Conservation (phyloP, 345 rosid genomes). For the Jatropha curcas region DNA sequence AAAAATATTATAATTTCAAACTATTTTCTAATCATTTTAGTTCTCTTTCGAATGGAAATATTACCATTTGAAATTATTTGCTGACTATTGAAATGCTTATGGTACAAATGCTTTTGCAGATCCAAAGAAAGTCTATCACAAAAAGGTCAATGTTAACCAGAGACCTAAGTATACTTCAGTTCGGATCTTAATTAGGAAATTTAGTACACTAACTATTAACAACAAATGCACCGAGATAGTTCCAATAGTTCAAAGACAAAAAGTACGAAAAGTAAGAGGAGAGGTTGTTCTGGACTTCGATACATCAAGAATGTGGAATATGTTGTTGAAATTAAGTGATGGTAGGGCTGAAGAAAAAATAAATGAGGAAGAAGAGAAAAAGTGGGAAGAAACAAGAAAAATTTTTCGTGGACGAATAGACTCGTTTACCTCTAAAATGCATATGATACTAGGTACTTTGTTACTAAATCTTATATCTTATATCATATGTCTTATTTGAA, state of each 20-base stretch:
- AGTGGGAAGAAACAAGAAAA: constrained; percentile 41
- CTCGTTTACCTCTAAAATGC: constrained; percentile 38
- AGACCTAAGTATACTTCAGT: not conserved
- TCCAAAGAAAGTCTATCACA: not conserved
- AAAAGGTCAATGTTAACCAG: not conserved
- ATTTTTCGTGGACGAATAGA: constrained; percentile 30
- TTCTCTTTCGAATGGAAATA: not conserved
- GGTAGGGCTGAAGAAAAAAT: constrained; percentile 6
- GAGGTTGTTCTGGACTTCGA: constrained; percentile 41
- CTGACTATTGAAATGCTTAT: not conserved
- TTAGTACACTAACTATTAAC: too few species aligned
- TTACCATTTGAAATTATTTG: not conserved
- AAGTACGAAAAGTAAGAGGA: not conserved
- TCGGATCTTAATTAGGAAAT: not conserved
- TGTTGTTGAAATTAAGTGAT: constrained; percentile 26
- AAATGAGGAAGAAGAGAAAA: constrained; percentile 25
- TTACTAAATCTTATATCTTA: not conserved
- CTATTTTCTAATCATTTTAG: too few species aligned
- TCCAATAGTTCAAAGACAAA: not conserved
- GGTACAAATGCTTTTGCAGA: not conserved
- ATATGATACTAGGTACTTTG: constrained; percentile 43
- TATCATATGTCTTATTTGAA: too few species aligned
- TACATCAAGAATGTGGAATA: constrained; percentile 43
- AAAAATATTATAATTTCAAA: too few species aligned
- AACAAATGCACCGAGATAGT: not conserved